These are phyloP conservation scores for Fusarium redolens DNA, from an alignment of 2,329 filamentous ascomycete species.

Conservation along the genomic window DNA sequence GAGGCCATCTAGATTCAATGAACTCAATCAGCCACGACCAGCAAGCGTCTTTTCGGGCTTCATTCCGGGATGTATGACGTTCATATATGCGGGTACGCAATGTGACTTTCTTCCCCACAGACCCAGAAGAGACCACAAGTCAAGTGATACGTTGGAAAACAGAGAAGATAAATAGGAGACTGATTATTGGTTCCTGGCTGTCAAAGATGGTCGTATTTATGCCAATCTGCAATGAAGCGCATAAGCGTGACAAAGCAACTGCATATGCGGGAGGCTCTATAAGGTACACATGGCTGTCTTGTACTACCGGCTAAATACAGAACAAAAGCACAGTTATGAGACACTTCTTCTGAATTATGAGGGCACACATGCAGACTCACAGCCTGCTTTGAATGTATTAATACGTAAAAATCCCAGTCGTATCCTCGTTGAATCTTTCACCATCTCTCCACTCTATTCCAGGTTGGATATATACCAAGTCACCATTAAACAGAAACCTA, in stretches of 20 bases:
- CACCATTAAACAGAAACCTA: not conserved
- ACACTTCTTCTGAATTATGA: accelerated
- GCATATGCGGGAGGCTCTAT: not conserved
- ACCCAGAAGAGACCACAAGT: not conserved
- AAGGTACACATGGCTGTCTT: not conserved
- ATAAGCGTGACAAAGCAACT: not conserved
- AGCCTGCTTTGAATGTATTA: accelerated
- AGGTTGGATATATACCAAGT: not conserved
- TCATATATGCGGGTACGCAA: not conserved
- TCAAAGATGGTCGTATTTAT: accelerated
- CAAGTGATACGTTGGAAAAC: not conserved
- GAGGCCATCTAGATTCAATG: not conserved
- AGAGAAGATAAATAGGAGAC: accelerated
- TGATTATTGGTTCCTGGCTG: not conserved
- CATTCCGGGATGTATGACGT: not conserved
- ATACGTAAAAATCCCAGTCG: accelerated
- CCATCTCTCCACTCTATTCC: not conserved
- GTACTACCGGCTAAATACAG: not conserved
- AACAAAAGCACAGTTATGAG: accelerated
- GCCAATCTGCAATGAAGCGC: not conserved
- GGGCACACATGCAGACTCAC: accelerated
- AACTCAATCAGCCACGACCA: accelerated
- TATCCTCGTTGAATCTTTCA: accelerated
- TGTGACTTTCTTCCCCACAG: not conserved
- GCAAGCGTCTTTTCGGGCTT: accelerated